Evolutionary conservation across 192 early-diverging fungal species (phyloP).

Genomic region (Lunasporangiospora selenospora): DNA sequence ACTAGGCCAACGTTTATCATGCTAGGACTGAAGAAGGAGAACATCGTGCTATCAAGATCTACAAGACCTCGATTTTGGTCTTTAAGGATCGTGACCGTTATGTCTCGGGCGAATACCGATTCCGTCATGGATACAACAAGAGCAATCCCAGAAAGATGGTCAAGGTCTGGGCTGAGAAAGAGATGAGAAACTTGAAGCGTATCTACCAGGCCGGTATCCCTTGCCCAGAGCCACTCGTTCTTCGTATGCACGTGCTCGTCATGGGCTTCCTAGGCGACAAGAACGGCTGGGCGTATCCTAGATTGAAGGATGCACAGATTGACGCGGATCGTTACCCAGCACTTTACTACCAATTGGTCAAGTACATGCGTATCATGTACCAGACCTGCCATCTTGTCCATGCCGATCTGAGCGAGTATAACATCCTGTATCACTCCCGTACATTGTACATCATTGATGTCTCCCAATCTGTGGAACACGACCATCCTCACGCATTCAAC

Average conservation of each 20-base stretch:
- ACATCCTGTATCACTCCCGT: slow-evolving; percentile 88
- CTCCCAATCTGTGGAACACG: slow-evolving; percentile 98
- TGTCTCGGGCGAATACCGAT: slow-evolving; percentile 94
- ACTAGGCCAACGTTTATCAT: slow-evolving; percentile 95
- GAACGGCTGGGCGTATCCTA: slow-evolving; percentile 93
- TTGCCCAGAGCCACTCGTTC: slow-evolving; percentile 85
- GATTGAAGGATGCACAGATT: slow-evolving; percentile 93
- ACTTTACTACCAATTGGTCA: slow-evolving; percentile 85
- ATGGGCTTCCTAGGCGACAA: slow-evolving; percentile 95
- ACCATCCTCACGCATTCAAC: slow-evolving; percentile 96
- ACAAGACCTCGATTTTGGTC: slow-evolving; percentile 97
- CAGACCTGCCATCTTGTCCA: slow-evolving; percentile 94
- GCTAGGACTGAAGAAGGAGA: slow-evolving; percentile 83
- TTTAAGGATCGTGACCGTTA: slow-evolving; percentile 99
- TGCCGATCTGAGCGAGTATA: slow-evolving; percentile 98
- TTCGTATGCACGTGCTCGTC: slow-evolving; percentile 93
- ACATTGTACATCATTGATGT: slow-evolving; percentile 95
- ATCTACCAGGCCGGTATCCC: slow-evolving; percentile 85
- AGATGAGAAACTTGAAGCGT: slow-evolving; percentile 98
- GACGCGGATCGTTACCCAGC: slow-evolving; percentile 72
- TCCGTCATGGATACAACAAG: slow-evolving; percentile 92
- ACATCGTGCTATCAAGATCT: slow-evolving; percentile 95
- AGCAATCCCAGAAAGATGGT: slow-evolving; percentile 99
- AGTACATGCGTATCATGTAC: slow-evolving; percentile 91
- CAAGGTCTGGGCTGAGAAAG: slow-evolving; percentile 98